Percentiles rank a stretch among this genome's conserved stretches.
These are phyloP conservation scores for Erysimum cheiri DNA, from an alignment of 441 rosid species.

Conservation along the genomic window DNA sequence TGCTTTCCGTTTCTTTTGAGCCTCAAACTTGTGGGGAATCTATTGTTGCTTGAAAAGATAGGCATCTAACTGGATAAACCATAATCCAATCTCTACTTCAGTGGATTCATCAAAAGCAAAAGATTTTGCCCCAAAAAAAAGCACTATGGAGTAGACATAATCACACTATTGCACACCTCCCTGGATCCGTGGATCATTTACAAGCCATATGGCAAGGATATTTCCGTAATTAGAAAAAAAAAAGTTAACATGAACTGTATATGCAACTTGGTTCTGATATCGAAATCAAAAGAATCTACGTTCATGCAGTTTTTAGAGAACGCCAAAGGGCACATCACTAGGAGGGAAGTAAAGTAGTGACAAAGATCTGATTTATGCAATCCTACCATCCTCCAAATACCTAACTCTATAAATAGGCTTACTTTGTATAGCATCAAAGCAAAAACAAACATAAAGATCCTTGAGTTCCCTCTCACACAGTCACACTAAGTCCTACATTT, in stretches of 20 bases:
- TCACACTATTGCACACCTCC: conserved; percentile 28
- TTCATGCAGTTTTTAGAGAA: conserved; percentile 38
- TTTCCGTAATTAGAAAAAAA: conserved; percentile 30
- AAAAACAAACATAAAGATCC: conserved; percentile 32
- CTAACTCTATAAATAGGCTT: conserved; percentile 41
- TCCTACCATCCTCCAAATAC: conserved; percentile 37
- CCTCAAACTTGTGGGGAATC: conserved; percentile 48
- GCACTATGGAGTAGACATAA: conserved; percentile 21
- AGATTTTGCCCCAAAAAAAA: conserved; percentile 19
- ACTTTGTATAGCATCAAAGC: conserved; percentile 23
- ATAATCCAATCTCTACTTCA: conserved; percentile 48
- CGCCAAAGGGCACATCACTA: conserved; percentile 37
- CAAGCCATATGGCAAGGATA: conserved; percentile 37
- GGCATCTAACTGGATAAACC: conserved; percentile 49
- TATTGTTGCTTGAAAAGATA: conserved; percentile 39
- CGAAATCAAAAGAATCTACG: conserved; percentile 26
- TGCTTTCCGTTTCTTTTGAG: conserved; percentile 52
- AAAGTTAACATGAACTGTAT: conserved; percentile 38
- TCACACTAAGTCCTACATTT: conserved; percentile 19
- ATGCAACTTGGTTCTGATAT: conserved; percentile 42
- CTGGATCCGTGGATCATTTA: conserved; percentile 36
- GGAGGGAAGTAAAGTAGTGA: conserved; percentile 37
- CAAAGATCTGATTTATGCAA: conserved; percentile 33
- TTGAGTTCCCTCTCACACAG: conserved; percentile 25
- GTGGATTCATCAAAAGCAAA: conserved; percentile 44